Evolutionary conservation across 208 protist species (phyloP), one percentile per base, ranked within the genome.

Genomic region (Trypanosoma avium): DNA sequence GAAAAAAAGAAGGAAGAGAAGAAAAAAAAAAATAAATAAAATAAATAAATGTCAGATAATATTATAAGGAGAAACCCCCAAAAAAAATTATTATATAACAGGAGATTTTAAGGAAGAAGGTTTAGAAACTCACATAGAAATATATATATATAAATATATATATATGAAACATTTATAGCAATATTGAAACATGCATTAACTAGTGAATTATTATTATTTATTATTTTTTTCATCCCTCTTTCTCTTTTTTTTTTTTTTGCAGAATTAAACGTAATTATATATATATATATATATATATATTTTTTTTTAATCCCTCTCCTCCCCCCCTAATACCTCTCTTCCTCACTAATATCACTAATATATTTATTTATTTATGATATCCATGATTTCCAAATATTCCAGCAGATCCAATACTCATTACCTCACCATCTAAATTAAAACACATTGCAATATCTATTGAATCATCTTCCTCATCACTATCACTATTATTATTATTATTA

Each of bases 401-500:
- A 0, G 83, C 64, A 0, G 82, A 82, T 47, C 88, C 88, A 29
- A 94, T 88, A 19, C 83, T 81, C 36, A 90, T 52, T 42, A 78
- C 81, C 13, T 84, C 75, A 5, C 88, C 88, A 9, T 67, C n/a
- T 0, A 63, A 19, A 32, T 71, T 79, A 61, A 94, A 94, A 58
- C 78, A 85, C 83, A 94, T 94, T 22, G 84, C 85, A 22, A 94
- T 70, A 46, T 94, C 88, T 7, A 82, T 63, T 10, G 61, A 67
- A 1, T 63, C 75, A 10, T 68, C 67, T n/a, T 71, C 73, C 21
- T 65, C 61, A 36, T 46, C 43, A 30, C 49, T 58, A 32, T 74
- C 57, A 21, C 38, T 45, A 32, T 60, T 61, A 19, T 46, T 32
- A 24, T 33, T 50, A 54, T 3, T 27, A 19, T 19, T 15, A 13